phyloP scores from a whole-genome alignment of 495 filamentous ascomycete genomes.

The Massariosphaeria phaeospora region DNA sequence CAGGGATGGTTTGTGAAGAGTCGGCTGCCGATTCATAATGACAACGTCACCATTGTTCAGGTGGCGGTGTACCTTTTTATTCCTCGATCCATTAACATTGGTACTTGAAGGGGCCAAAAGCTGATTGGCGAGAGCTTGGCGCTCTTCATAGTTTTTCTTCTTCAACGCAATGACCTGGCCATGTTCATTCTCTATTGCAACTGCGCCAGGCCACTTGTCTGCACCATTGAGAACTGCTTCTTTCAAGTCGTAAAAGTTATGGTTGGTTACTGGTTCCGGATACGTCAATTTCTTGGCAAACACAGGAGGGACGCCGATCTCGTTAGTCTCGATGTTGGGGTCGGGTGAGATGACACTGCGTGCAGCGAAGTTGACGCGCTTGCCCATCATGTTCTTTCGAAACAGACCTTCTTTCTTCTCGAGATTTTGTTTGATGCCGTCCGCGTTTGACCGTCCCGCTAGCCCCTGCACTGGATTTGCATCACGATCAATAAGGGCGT shows the following conservation, averaged over 20 bases:
- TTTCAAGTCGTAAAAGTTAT: conserved; percentile 93
- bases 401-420: conserved; percentile 99
- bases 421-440: conserved; percentile 94
- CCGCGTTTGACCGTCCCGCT: conserved; percentile 63
- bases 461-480: conserved; percentile 72
- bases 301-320: conserved; percentile 95
- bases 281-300: conserved; percentile 96
- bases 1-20: conserved; percentile 98
- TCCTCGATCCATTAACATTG: conserved; percentile 66
- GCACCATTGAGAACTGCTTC: conserved; percentile 93
- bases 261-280: conserved; percentile 92
- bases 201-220: conserved; percentile 89
- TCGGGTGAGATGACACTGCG: conserved; percentile 97
- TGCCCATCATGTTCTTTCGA: conserved; percentile 99
- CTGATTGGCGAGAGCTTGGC: conserved; percentile 81
- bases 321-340: conserved; percentile 96
- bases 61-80: conserved; percentile 97
- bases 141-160: conserved; percentile 78
- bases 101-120: conserved; percentile 81
- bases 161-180: conserved; percentile 85
- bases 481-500: conserved; percentile 81
- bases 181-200: conserved; percentile 91
- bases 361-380: conserved; percentile 97
- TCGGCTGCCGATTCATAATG: conserved; percentile 99
- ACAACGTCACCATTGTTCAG: conserved; percentile 94